Percentiles rank a stretch among this genome's conserved stretches.
Conservation (phyloP, 164 flowering plant genomes). For the Akebia trifoliata region DNA sequence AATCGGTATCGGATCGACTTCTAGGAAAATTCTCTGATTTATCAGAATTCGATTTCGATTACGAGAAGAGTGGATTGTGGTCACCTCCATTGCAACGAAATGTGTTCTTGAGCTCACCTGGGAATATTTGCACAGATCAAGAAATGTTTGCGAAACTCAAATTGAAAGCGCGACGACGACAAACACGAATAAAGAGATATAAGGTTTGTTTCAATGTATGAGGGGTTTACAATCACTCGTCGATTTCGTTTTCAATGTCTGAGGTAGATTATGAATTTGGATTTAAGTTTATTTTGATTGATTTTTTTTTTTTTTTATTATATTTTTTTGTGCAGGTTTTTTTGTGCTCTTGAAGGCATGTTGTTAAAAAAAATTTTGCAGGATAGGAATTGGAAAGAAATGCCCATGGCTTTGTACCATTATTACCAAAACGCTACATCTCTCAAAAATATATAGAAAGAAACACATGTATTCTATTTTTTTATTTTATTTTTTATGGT, state of each 20-base stretch:
- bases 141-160: constrained; percentile 24
- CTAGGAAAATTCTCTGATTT: constrained; percentile 62
- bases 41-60: constrained; percentile 56
- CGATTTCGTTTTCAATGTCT: too few species aligned
- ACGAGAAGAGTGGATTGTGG: constrained; percentile 71
- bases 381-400: too few species aligned
- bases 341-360: neutral
- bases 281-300: too few species aligned
- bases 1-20: constrained; percentile 47
- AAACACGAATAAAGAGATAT: constrained; percentile 9
- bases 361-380: too few species aligned
- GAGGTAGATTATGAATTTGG: too few species aligned
- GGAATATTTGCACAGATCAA: constrained; percentile 25
- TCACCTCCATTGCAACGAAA: constrained; percentile 61
- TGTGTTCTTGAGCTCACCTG: constrained; percentile 49
- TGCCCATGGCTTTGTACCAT: too few species aligned
- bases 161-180: constrained; percentile 2
- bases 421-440: too few species aligned
- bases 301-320: too few species aligned
- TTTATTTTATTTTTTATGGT: too few species aligned
- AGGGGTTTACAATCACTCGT: neutral
- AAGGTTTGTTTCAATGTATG: constrained; percentile 16
- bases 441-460: too few species aligned
- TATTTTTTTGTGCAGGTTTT: constrained; percentile 3
- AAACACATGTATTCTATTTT: too few species aligned